phyloP scores from a whole-genome alignment of 148 eudicot species.

The Fagopyrum homotropicum region DNA sequence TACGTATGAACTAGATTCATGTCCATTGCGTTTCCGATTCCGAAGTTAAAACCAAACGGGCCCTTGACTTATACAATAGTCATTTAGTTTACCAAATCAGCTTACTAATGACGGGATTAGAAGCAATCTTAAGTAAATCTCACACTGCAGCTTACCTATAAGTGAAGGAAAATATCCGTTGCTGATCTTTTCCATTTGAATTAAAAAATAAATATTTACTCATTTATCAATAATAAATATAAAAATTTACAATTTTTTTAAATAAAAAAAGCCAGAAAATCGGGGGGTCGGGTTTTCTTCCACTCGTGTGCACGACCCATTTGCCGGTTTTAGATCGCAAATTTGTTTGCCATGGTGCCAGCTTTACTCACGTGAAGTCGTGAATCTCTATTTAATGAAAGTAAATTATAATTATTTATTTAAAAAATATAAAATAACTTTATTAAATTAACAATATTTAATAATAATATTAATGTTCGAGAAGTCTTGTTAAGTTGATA shows the following conservation, averaged over 20 bases:
- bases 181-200: not conserved
- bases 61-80: too few relatives aligned
- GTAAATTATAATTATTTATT: not conserved
- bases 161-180: slow-evolving; percentile 5
- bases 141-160: not conserved
- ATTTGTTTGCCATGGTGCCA: slow-evolving; percentile 5
- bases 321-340: slow-evolving; percentile 15
- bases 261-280: not conserved
- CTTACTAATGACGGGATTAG: not conserved
- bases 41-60: too few relatives aligned
- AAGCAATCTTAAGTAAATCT: not conserved
- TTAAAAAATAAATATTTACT: not conserved
- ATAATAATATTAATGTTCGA: not conserved
- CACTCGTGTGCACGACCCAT: slow-evolving; percentile 43
- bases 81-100: too few relatives aligned
- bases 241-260: not conserved
- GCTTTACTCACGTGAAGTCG: slow-evolving; percentile 12
- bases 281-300: slow-evolving; percentile 16
- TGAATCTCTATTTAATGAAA: slow-evolving; percentile 3
- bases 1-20: too few relatives aligned
- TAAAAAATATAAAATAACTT: not conserved
- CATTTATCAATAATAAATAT: not conserved
- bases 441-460: not conserved
- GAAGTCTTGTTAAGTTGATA: not conserved
- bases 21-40: too few relatives aligned